Evolutionary conservation across 2,329 filamentous ascomycete species (phyloP), one percentile per base, ranked within the genome.

Genomic region (Colletotrichum aenigma): DNA sequence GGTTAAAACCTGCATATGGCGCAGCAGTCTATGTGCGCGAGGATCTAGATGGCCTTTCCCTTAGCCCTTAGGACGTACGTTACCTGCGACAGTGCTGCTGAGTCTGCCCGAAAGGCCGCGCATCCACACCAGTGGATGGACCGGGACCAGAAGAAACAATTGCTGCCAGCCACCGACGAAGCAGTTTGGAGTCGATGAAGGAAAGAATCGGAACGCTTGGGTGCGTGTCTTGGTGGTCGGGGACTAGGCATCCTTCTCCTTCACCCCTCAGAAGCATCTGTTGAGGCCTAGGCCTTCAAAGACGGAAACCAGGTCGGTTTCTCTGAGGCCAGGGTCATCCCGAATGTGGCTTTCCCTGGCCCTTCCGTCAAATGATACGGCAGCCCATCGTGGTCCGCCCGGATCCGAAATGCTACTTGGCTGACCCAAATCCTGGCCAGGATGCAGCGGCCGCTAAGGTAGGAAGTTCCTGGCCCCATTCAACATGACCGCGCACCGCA

Each of bases 381-480:
- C 55, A 56, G 28, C 9, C 38, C 58, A 15, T 71, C 30, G 58
- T 55, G 61, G n/a, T 71, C 52, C 36, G 38, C 16, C 62, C 62
- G 55, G 62, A 67, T 43, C 62, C 73, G 69, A 72, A 32, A 66
- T 28, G 61, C 1, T 10, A 56, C 38, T 30, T 18, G 32, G 62
- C 15, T 30, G 55, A 64, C 32, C 69, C 68, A 72, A 62, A 67
- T 24, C 55, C 34, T 58, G 62, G 26, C 56, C 24, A 62, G 56
- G 28, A 56, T 72, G 62, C 72, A 71, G 72, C 72, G 72, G 72
- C 69, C 61, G 73, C 73, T 75, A 75, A 75, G 56, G 68, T 75
- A 43, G 55, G 69, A 67, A 48, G 55, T 36, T 61, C 52, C 68
- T 72, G 73, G 62, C 30, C 26, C 62, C 68, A 21, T 72, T 67